Conservation (phyloP, 2,329 filamentous ascomycete species). For the Cladobotryum protrusum region DNA sequence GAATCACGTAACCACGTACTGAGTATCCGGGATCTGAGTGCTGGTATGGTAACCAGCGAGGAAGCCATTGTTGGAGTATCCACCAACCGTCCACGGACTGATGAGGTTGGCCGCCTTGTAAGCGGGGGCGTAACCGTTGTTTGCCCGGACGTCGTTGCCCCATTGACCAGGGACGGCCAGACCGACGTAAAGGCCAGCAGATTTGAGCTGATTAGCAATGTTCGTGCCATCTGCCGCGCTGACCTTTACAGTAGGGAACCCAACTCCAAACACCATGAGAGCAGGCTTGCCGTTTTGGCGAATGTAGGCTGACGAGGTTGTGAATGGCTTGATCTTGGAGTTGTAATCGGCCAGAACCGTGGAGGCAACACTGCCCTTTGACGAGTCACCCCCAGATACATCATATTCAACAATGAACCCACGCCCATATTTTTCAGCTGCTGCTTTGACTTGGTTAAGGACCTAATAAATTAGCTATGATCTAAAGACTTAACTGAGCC, state of each 20-base stretch:
- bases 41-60: conserved; percentile 1
- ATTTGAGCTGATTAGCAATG: conserved; percentile 5
- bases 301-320: conserved; percentile 6
- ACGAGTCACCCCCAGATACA: conserved; percentile 6
- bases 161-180: conserved; percentile 7
- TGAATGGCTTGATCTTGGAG: conserved; percentile 7
- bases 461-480: too few relatives aligned
- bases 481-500: too few relatives aligned
- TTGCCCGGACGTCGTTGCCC: conserved; percentile 2
- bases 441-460: conserved; percentile 4
- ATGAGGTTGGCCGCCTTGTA: conserved; percentile 7
- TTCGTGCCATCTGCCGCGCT: conserved; percentile 1
- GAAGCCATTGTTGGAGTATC: conserved; percentile 2
- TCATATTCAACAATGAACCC: conserved; percentile 10
- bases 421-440: conserved; percentile 8
- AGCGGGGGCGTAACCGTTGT: conserved; percentile 2
- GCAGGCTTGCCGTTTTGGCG: conserved; percentile 8
- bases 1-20: not conserved
- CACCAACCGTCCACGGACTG: conserved; percentile 10
- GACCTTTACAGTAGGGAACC: conserved; percentile 2
- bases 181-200: conserved; percentile 4
- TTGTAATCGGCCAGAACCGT: conserved; percentile 6
- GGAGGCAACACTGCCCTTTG: conserved; percentile 4
- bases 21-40: conserved; percentile 3
- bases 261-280: conserved; percentile 6